These are phyloP conservation scores for Pichia californica DNA, from an alignment of 805 yeast species.

Conservation along the genomic window DNA sequence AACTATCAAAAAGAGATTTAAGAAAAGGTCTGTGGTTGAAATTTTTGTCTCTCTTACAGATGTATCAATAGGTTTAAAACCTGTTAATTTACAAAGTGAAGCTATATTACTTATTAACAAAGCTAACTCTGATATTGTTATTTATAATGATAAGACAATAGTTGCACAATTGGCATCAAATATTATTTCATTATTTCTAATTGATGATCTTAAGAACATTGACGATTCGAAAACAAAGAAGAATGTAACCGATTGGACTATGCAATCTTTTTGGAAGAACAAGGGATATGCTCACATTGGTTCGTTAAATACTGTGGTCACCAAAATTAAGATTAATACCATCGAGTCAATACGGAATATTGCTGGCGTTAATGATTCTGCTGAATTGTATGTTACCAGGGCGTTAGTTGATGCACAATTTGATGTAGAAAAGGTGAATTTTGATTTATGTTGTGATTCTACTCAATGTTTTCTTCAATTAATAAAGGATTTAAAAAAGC, in stretches of 20 bases:
- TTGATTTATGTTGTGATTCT: conserved; percentile 77
- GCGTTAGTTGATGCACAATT: conserved; percentile 6
- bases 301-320: conserved; percentile 32
- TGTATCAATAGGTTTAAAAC: conserved; percentile 55
- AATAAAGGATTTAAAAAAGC: conserved; percentile 65
- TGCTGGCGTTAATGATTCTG: conserved; percentile 1
- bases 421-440: conserved; percentile 34
- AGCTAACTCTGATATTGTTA: conserved; percentile 46
- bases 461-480: conserved; percentile 63
- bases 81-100: conserved; percentile 53
- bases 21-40: conserved; percentile 4
- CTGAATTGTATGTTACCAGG: conserved; percentile 24
- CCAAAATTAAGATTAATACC: conserved; percentile 23
- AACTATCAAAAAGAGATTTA: conserved; percentile 9
- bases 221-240: conserved; percentile 18
- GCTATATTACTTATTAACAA: conserved; percentile 44
- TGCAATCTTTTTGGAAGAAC: conserved; percentile 33
- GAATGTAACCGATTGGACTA: conserved; percentile 32
- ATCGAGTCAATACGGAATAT: neutral
- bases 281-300: conserved; percentile 54
- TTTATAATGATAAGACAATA: conserved; percentile 23
- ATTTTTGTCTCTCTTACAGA: conserved; percentile 38
- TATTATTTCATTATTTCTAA: conserved; percentile 44
- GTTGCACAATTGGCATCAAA: conserved; percentile 35
- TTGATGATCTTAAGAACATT: conserved; percentile 51